Base-by-base conservation (phyloP, 495 filamentous ascomycete genomes). In the Rhypophila decipiens region DNA sequence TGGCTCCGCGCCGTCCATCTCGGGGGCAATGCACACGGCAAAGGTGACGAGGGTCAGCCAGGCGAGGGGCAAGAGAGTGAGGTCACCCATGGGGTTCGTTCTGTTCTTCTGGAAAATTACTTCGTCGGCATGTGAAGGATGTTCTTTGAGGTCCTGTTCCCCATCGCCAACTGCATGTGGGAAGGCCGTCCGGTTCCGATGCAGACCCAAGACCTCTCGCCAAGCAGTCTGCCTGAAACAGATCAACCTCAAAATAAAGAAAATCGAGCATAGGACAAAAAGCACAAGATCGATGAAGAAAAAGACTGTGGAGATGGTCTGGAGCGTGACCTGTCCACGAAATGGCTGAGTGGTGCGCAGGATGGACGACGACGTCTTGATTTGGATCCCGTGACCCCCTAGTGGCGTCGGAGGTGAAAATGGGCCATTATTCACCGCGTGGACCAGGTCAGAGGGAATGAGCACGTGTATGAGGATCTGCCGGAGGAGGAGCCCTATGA, bases 21-120 rank as follows among this genome's bases (percentile, higher is more conserved):
- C 36, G 2, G 55, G 41, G 12, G 37, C 47, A 11, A 31, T 29
- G 5, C 50, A 39, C 2, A 17, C 39, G 5, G 23, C 53, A 21
- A 53, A 53, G 1, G 35, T 15, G 0, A 53, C 40, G 17, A 51
- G 39, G 18, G 44, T 35, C 20, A 55, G 24, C 17, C 48, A 55
- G 4, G 34, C 29, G 0, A 24, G 20, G 0, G 55, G 46, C 31
- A 1, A 58, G 23, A n/a, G 22, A 35, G 0, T 38, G 49, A 0
- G 52, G 24, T 10, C 45, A 35, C 0, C 39, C 17, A 9, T 15
- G 15, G 7, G 27, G 7, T 18, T 24, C 1, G 41, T 35, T 21
- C 19, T 35, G 27, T 31, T 31, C 7, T 31, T 31, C 7, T 31
- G 7, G 27, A 7, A 13, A 31, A 7, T 13, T 31, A 13, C 7